phyloP scores from a whole-genome alignment of 192 early-diverging fungal species.

The Linnemannia schmuckeri region DNA sequence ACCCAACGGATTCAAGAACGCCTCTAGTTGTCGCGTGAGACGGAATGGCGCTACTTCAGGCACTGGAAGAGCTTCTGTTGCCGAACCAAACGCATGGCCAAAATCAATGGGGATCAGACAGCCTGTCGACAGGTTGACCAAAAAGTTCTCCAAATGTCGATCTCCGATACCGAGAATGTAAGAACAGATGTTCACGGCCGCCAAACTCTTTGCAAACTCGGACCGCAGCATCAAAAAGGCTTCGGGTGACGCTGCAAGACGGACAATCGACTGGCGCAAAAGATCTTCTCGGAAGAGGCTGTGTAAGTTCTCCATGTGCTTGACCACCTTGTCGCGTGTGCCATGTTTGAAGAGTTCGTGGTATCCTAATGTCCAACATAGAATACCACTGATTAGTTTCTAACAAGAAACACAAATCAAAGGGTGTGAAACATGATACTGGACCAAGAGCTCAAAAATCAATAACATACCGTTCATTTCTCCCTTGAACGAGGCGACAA shows the following conservation, averaged over 20 bases:
- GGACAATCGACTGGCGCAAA: slow-evolving; percentile 67
- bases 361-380: slow-evolving; percentile 60
- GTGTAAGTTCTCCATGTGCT: slow-evolving; percentile 62
- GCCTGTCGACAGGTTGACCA: slow-evolving; percentile 76
- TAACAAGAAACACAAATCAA: background rate
- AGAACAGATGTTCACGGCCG: slow-evolving; percentile 77
- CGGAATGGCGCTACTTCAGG: slow-evolving; percentile 86
- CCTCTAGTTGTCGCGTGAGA: slow-evolving; percentile 75
- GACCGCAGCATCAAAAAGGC: slow-evolving; percentile 76
- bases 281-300: slow-evolving; percentile 58
- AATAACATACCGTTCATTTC: slow-evolving; percentile 57
- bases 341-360: slow-evolving; percentile 66
- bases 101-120: slow-evolving; percentile 84
- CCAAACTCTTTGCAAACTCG: slow-evolving; percentile 78
- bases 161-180: slow-evolving; percentile 87
- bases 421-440: slow-evolving; percentile 9
- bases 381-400: background rate
- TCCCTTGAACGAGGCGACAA: slow-evolving; percentile 63
- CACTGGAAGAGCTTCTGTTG: slow-evolving; percentile 80
- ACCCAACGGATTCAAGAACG: slow-evolving; percentile 77
- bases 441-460: background rate
- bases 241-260: slow-evolving; percentile 77
- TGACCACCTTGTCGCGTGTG: slow-evolving; percentile 61
- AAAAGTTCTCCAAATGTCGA: slow-evolving; percentile 84
- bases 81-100: slow-evolving; percentile 88